Evolutionary conservation across 768 basidiomycete genomes (phyloP).

Genomic region (Daedaleopsis sinensis): DNA sequence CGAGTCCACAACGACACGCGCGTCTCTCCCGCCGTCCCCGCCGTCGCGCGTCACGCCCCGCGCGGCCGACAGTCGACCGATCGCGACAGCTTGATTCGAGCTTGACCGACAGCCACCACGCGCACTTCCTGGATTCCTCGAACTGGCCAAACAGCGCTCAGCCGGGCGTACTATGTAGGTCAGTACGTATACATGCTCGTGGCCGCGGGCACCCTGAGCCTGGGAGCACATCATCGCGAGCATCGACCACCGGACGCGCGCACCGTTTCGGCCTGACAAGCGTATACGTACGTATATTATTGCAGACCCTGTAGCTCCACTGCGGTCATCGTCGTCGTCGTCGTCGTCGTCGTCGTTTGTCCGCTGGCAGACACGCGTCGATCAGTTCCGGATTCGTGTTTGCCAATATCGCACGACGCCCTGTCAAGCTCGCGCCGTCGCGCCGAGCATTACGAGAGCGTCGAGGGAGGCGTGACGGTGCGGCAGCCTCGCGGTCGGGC

Average conservation of each 20-base stretch:
- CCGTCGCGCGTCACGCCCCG: too few relatives aligned
- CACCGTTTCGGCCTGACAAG: background rate
- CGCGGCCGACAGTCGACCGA: too few relatives aligned
- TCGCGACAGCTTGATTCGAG: background rate
- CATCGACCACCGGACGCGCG: background rate
- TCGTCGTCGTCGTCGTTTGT: too few relatives aligned
- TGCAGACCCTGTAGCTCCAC: background rate
- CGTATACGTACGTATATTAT: background rate
- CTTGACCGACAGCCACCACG: background rate
- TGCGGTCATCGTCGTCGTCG: background rate
- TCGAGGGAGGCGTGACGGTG: too few relatives aligned
- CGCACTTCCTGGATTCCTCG: background rate
- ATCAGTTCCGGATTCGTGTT: too few relatives aligned
- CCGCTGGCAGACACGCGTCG: too few relatives aligned
- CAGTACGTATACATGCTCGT: too few relatives aligned
- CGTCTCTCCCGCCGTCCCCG: background rate
- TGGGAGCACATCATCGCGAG: background rate
- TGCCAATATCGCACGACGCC: too few relatives aligned
- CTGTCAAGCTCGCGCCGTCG: too few relatives aligned
- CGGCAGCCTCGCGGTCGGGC: too few relatives aligned
- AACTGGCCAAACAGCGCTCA: background rate
- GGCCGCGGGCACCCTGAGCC: background rate
- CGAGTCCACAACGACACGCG: conserved; percentile 12
- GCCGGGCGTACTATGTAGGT: too few relatives aligned
- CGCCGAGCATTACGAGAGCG: too few relatives aligned